Evolutionary conservation across 2,329 filamentous ascomycete genomes (phyloP).

Genomic region (Calonectria henricotiae): DNA sequence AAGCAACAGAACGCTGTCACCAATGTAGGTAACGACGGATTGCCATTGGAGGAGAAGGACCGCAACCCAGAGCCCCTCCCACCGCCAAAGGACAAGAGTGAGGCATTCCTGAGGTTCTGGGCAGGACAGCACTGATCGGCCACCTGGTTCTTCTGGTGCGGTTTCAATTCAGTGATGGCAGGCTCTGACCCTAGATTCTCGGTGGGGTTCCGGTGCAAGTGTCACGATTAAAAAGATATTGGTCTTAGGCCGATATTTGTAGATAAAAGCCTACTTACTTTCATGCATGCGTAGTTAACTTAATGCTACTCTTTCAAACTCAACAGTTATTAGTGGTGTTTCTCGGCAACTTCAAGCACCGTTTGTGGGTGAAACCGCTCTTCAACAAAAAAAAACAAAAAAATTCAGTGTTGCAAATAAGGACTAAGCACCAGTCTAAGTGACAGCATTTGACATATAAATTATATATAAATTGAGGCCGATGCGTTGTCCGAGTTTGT

Average conservation of each 20-base stretch:
- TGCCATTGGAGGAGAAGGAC: conserved; percentile 45
- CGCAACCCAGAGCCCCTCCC: conserved; percentile 43
- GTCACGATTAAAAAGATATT: background rate
- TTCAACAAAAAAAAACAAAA: background rate
- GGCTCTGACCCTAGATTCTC: background rate
- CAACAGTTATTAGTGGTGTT: background rate
- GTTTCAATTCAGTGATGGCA: background rate
- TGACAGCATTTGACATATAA: background rate
- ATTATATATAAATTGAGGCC: background rate
- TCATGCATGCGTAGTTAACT: background rate
- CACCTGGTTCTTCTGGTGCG: too few relatives aligned
- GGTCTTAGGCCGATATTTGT: background rate
- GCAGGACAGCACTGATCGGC: conserved; percentile 36
- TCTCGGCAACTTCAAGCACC: background rate
- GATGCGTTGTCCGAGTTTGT: background rate
- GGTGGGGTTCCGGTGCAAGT: too few relatives aligned
- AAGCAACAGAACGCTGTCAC: conserved; percentile 55
- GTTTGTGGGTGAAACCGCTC: background rate
- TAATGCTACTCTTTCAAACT: background rate
- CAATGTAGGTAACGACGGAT: conserved; percentile 51
- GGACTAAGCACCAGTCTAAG: background rate
- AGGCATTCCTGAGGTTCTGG: conserved; percentile 53
- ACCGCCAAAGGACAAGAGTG: conserved; percentile 45
- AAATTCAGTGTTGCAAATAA: too few relatives aligned
- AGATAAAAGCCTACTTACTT: background rate